These are phyloP conservation scores for Hippophae tibetana DNA, from an alignment of 306 rosid species.

Conservation along the genomic window DNA sequence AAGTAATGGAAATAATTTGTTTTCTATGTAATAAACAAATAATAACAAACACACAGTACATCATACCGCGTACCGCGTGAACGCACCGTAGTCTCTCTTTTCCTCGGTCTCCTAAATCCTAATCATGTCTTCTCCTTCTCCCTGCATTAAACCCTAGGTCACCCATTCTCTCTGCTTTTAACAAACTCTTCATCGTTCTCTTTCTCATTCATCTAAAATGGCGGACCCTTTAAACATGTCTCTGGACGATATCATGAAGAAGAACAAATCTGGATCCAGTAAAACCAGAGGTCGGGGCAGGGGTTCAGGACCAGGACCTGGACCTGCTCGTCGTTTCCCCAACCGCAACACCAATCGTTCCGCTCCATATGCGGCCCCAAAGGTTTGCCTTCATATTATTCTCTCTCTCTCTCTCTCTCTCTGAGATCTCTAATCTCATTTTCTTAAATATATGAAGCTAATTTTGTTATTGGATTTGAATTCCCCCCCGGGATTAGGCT, in stretches of 20 bases:
- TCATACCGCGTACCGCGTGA: no score
- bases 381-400: constrained; percentile 25
- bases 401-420: not conserved
- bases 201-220: constrained; percentile 19
- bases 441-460: not conserved
- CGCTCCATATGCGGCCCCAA: constrained; percentile 47
- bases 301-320: constrained; percentile 59
- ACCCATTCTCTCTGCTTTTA: no score
- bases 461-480: not conserved
- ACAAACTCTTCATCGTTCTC: not conserved
- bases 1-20: no score
- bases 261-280: constrained; percentile 65
- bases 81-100: no score
- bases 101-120: no score
- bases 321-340: constrained; percentile 73
- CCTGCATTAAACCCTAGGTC: no score
- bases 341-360: constrained; percentile 57
- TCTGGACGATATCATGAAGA: constrained; percentile 82
- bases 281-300: constrained; percentile 42
- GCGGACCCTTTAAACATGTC: constrained; percentile 73
- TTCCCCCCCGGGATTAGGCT: constrained; percentile 41
- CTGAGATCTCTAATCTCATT: not conserved
- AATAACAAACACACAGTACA: no score
- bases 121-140: no score
- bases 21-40: no score